phyloP scores from a whole-genome alignment of 768 basidiomycete species.

The Russula dissimulans region DNA sequence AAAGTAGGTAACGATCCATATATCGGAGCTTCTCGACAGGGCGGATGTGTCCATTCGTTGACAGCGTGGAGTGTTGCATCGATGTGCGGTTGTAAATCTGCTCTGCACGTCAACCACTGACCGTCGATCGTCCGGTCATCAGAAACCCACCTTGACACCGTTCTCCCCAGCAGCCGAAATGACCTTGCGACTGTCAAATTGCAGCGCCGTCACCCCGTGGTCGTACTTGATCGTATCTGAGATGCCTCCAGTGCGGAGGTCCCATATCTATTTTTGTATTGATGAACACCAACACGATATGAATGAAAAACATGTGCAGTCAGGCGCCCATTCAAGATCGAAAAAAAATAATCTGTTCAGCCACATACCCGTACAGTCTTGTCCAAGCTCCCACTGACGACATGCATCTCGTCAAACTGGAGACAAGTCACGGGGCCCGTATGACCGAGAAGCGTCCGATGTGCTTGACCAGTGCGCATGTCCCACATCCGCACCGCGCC shows the following conservation, averaged over 20 bases:
- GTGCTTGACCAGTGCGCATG: constrained; percentile 97
- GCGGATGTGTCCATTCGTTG: constrained; percentile 87
- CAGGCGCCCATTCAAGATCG: background rate
- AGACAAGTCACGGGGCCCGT: constrained; percentile 89
- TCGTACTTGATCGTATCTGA: constrained; percentile 89
- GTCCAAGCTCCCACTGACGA: constrained; percentile 88
- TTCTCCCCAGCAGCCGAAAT: constrained; percentile 91
- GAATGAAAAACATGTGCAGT: too few relatives aligned
- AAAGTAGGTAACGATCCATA: constrained; percentile 91
- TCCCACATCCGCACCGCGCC: constrained; percentile 99
- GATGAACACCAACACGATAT: too few relatives aligned
- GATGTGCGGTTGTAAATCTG: constrained; percentile 94
- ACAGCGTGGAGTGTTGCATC: constrained; percentile 74
- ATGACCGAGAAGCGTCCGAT: constrained; percentile 87
- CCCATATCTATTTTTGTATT: constrained; percentile 68
- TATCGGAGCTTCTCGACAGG: constrained; percentile 86
- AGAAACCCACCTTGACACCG: constrained; percentile 62
- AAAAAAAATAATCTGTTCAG: background rate
- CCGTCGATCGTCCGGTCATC: background rate
- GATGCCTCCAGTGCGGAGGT: constrained; percentile 80
- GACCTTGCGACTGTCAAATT: constrained; percentile 93
- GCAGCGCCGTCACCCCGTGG: constrained; percentile 79
- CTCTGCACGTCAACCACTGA: background rate
- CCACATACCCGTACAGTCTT: constrained; percentile 74
- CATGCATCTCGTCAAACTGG: constrained; percentile 93